Evolutionary conservation across 225 moss, liverwort and hornwort species (phyloP), one percentile per base, ranked within the genome.

Genomic region (Lunularia cruciata): DNA sequence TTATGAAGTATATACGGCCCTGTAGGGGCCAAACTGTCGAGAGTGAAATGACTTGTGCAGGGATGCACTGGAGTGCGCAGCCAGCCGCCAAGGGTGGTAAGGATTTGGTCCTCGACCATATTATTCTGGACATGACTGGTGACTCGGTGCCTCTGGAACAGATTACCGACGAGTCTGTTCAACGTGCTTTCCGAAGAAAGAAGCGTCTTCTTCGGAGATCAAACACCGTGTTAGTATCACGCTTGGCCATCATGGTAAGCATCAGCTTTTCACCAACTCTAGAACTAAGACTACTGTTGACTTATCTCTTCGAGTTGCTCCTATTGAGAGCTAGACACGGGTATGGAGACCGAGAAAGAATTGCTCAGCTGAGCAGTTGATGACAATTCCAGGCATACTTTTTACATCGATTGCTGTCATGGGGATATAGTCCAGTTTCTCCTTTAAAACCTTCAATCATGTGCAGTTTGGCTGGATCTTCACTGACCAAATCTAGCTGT

Each of bases 71-170:
- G 56, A 48, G 68, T 37, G 61, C 23, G 18, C 70, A 75, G 22
- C 14, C 43, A 5, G 45, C 66, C 6, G 26, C 57, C 27, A 69
- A 57, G 45, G 42, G 54, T 35, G 66, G 75, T 15, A 42, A 72
- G 34, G 79, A 80, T 47, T 51, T 65, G 54, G 72, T 80, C 27
- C 36, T 80, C 25, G 79, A 80, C 27, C 80, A 80, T 45, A 76
- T 80, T 23, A 51, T 80, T 57, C 47, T 80, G 72, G 80, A 80
- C 26, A 25, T 80, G 80, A 80, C 80, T 16, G 80, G 80, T 34
- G 63, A 54, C 14, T 63, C 80, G 0, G 68, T 76, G 18, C 80
- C 76, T 19, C 43, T 80, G 68, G 72, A 76, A 23, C 62, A 63
- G 14, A 76, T 68, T 56, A 63, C 32, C 5, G 72, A 80, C 45